Conservation (phyloP, 1,284 basidiomycete species). For the Tilletia indica region DNA sequence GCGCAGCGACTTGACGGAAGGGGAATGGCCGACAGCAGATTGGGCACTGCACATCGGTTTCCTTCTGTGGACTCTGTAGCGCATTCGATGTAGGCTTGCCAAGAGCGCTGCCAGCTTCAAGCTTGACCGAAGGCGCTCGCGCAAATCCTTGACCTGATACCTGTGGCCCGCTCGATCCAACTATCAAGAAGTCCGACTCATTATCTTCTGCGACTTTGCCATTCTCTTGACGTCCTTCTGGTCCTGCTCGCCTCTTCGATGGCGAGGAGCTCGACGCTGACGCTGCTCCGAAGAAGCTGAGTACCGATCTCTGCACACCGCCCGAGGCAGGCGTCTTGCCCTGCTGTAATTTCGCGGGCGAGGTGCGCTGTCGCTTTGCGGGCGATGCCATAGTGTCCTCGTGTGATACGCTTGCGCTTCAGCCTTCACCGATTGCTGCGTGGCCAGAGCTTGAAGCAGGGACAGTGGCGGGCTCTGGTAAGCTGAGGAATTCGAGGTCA, state of each 20-base stretch:
- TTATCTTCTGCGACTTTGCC: not conserved
- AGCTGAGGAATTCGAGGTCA: conserved; percentile 1
- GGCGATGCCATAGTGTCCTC: not conserved
- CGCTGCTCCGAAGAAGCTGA: not conserved
- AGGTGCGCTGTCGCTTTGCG: not conserved
- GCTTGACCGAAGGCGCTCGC: not conserved
- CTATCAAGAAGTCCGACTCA: not conserved
- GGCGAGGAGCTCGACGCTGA: not conserved
- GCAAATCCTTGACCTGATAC: not conserved
- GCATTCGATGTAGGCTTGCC: not conserved
- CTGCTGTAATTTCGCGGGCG: not conserved
- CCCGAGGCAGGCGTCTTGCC: not conserved
- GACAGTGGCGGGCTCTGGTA: not conserved
- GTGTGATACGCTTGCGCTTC: no score
- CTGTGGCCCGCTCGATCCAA: not conserved
- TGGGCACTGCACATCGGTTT: conserved; percentile 25
- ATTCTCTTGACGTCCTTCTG: not conserved
- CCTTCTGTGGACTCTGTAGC: conserved; percentile 2
- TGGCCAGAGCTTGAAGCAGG: not conserved
- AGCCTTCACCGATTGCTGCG: not conserved
- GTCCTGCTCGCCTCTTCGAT: not conserved
- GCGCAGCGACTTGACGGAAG: conserved; percentile 33
- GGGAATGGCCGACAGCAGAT: conserved; percentile 29
- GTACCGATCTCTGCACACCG: conserved; percentile 5
- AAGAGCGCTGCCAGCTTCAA: not conserved